phyloP scores from a whole-genome alignment of 768 basidiomycete species.

The Tephrocybe sp. region DNA sequence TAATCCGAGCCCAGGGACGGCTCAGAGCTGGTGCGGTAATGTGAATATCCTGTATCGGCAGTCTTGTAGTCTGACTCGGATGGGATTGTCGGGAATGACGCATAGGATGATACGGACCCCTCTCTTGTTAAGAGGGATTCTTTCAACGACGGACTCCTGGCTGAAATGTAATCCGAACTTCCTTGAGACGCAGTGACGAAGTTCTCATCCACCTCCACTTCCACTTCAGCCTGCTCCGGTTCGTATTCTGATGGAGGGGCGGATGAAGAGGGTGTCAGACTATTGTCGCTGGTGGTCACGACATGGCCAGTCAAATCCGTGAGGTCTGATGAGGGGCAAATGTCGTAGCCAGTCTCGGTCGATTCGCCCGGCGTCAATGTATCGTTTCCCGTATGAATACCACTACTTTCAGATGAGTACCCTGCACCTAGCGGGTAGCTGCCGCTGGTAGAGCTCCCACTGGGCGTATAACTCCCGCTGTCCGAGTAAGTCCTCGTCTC shows the following conservation, averaged over 20 bases:
- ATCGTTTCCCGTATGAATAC: constrained; percentile 21
- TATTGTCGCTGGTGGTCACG: constrained; percentile 27
- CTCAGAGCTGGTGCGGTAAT: constrained; percentile 29
- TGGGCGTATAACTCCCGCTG: constrained; percentile 16
- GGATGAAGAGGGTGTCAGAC: constrained; percentile 32
- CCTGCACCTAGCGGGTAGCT: constrained; percentile 23
- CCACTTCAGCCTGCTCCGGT: constrained; percentile 1
- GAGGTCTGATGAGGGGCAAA: constrained; percentile 51
- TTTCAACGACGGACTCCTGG: constrained; percentile 39
- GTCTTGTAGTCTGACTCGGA: constrained; percentile 43
- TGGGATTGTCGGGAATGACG: constrained; percentile 59
- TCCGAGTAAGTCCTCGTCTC: background rate
- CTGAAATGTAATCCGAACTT: constrained; percentile 50
- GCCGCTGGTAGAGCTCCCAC: too few species aligned
- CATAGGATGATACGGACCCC: constrained; percentile 45
- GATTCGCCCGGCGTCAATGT: constrained; percentile 36
- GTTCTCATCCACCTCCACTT: constrained; percentile 32
- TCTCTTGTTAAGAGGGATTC: constrained; percentile 48
- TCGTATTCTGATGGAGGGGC: constrained; percentile 27
- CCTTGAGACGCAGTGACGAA: constrained; percentile 46
- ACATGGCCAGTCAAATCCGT: constrained; percentile 36
- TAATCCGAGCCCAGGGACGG: constrained; percentile 37
- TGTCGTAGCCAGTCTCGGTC: constrained; percentile 51
- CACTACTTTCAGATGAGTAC: constrained; percentile 12
- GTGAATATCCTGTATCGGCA: constrained; percentile 24